Conservation (phyloP, 352 stramenopile genomes). For the Globisporangium polare region DNA sequence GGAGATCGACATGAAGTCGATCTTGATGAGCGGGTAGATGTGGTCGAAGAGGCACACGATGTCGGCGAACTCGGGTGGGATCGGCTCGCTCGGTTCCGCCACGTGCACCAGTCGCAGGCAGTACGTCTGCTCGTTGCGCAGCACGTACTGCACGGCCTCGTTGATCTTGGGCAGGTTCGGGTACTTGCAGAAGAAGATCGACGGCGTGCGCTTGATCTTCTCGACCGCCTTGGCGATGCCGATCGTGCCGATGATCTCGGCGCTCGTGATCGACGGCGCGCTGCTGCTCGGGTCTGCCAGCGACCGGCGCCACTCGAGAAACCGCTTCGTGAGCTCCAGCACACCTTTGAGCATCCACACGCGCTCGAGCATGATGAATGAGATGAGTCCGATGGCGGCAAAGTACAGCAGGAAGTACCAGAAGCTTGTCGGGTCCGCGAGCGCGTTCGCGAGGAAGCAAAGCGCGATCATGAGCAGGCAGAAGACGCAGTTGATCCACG, state of each 20-base stretch:
- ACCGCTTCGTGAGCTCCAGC: constrained; percentile 41
- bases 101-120: constrained; percentile 86
- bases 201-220: constrained; percentile 68
- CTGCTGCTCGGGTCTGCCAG: constrained; percentile 3
- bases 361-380: constrained; percentile 62
- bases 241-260: constrained; percentile 44
- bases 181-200: constrained; percentile 90
- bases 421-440: constrained; percentile 39
- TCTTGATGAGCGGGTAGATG: constrained; percentile 85
- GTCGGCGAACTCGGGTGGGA: constrained; percentile 27
- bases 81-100: constrained; percentile 20
- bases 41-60: constrained; percentile 66
- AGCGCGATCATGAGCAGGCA: constrained; percentile 46
- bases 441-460: constrained; percentile 46
- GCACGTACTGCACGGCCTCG: constrained; percentile 89
- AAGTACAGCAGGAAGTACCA: constrained; percentile 66
- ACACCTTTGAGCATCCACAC: constrained; percentile 47
- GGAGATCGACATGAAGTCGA: constrained; percentile 65
- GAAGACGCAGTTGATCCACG: constrained; percentile 57
- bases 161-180: constrained; percentile 89
- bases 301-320: constrained; percentile 15
- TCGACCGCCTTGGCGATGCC: constrained; percentile 72
- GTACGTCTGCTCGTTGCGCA: constrained; percentile 86
- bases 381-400: constrained; percentile 35
- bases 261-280: constrained; percentile 1